Percentiles rank a stretch among this genome's conserved stretches.
phyloP scores from a whole-genome alignment of 129 eudicot species.

The Flaveria linearis region DNA sequence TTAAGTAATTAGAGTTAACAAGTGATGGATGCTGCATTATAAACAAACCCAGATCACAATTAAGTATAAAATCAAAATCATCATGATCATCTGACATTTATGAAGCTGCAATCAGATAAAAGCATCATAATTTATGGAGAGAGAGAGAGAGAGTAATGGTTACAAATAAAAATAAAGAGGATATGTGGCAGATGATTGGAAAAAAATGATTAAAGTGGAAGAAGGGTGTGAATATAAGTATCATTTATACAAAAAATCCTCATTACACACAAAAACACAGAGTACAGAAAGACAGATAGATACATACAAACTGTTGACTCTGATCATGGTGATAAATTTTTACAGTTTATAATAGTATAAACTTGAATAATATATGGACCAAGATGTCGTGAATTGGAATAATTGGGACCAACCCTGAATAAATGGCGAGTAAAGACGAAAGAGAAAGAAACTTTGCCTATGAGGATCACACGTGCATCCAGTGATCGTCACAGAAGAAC shows the following conservation, averaged over 20 bases:
- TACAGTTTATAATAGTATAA: constrained; percentile 22
- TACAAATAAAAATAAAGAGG: constrained; percentile 54
- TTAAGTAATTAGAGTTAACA: constrained; percentile 1
- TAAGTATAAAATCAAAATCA: constrained; percentile 25
- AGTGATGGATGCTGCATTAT: constrained; percentile 31
- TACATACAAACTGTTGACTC: constrained; percentile 28
- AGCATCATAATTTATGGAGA: constrained; percentile 18
- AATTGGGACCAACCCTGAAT: constrained; percentile 6
- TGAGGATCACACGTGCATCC: constrained; percentile 48
- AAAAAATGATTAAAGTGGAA: constrained; percentile 58
- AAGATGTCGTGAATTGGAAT: constrained; percentile 26
- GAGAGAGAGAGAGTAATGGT: constrained; percentile 40
- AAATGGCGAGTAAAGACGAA: background rate
- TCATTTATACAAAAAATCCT: background rate
- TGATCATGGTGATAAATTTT: constrained; percentile 16
- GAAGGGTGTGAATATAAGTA: constrained; percentile 46
- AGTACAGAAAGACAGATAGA: background rate
- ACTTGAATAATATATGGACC: constrained; percentile 9
- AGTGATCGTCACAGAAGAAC: constrained; percentile 41
- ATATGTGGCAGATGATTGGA: constrained; percentile 61
- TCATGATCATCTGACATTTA: constrained; percentile 36
- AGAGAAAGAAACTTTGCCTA: constrained; percentile 38
- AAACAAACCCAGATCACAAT: constrained; percentile 44
- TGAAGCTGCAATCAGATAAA: constrained; percentile 26
- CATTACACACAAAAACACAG: constrained; percentile 14